phyloP scores from a whole-genome alignment of 2,329 filamentous ascomycete species.

The Trichoderma koningiopsis region DNA sequence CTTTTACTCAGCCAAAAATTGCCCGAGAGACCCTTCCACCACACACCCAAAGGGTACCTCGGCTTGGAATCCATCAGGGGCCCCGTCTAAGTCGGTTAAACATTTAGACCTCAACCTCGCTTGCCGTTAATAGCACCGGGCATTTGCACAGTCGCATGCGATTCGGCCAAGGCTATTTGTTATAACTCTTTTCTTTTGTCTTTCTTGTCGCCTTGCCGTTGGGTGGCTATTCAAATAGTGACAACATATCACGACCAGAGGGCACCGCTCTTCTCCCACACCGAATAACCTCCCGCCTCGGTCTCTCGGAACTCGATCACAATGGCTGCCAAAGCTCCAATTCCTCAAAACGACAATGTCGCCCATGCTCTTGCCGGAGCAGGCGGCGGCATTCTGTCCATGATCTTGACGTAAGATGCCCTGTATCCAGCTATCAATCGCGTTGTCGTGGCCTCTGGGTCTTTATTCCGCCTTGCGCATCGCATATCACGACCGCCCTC shows the following conservation, averaged over 20 bases:
- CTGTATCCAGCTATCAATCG: neutral
- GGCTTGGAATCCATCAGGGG: constrained; percentile 23
- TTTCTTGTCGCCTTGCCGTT: neutral
- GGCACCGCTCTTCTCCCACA: neutral
- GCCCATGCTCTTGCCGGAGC: constrained; percentile 92
- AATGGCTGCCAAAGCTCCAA: constrained; percentile 58
- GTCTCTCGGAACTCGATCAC: neutral
- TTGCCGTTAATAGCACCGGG: constrained; percentile 12
- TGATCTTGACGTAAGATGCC: constrained; percentile 78
- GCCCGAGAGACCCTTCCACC: constrained; percentile 12
- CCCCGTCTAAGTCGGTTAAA: constrained; percentile 13
- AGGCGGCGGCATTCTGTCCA: constrained; percentile 91
- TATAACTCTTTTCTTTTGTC: neutral
- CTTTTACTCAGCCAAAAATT: neutral
- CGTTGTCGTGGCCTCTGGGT: constrained; percentile 13
- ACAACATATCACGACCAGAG: neutral
- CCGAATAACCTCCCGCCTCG: neutral
- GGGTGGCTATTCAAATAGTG: neutral
- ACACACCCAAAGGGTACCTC: constrained; percentile 14
- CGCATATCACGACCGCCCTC: neutral
- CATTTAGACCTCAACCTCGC: neutral
- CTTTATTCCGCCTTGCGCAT: neutral
- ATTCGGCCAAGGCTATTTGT: neutral
- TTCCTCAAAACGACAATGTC: constrained; percentile 93
- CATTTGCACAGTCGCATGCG: constrained; percentile 12